A percentile compares a stretch with the other conserved stretches of the same genome.
Evolutionary conservation across 2,329 filamentous ascomycete genomes (phyloP).

Genomic region (Fusarium sp.): DNA sequence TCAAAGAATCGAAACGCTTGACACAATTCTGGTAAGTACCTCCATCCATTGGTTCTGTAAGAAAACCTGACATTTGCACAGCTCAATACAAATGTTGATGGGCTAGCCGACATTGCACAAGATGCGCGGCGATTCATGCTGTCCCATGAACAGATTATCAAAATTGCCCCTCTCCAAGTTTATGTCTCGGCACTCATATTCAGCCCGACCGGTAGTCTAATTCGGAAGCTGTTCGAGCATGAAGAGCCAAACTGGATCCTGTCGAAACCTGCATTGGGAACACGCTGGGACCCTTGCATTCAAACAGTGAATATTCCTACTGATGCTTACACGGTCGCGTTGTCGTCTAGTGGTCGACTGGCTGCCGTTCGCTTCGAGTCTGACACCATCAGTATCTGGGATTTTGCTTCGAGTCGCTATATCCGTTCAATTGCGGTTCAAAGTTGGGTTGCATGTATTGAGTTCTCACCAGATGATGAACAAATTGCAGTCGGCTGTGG

Average conservation of each 20-base stretch:
- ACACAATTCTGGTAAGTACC: neutral
- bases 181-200: slow-evolving; percentile 29
- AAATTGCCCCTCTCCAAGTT: slow-evolving; percentile 9
- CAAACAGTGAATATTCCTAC: too few relatives aligned
- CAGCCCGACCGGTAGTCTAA: slow-evolving; percentile 4
- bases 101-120: neutral
- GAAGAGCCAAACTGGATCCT: slow-evolving; percentile 15
- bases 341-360: too few relatives aligned
- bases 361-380: rapidly evolving
- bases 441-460: rapidly evolving
- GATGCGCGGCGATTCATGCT: slow-evolving; percentile 14
- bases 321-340: too few relatives aligned
- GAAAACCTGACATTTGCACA: neutral
- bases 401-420: neutral
- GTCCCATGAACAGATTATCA: neutral
- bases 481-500: neutral
- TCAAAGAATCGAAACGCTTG: neutral
- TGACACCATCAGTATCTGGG: neutral
- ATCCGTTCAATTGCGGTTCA: neutral
- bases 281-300: neutral
- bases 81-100: neutral
- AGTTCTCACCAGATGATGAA: neutral
- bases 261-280: neutral
- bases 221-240: neutral
- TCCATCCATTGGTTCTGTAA: neutral